Conservation (phyloP, 495 filamentous ascomycete genomes). For the Neurospora sp. region DNA sequence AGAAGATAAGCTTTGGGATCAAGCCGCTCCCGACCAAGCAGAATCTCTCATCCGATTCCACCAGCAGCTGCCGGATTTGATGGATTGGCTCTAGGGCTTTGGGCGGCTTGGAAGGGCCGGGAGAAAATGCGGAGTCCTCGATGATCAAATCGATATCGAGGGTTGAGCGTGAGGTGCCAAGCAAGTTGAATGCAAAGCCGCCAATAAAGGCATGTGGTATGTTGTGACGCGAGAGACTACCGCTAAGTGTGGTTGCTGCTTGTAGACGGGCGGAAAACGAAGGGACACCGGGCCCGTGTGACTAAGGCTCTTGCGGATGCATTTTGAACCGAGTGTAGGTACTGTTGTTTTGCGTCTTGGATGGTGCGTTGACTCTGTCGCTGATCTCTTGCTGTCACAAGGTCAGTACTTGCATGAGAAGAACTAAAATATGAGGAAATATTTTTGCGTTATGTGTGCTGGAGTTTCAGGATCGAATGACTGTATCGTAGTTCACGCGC, state of each 20-base stretch:
- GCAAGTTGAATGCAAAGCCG: neutral
- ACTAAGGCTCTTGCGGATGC: neutral
- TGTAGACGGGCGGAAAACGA: neutral
- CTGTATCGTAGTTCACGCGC: neutral
- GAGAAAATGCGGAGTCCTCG: neutral
- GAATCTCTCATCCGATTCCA: neutral
- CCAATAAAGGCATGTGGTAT: neutral
- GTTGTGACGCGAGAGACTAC: neutral
- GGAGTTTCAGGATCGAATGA: neutral
- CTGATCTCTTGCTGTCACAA: too few species aligned
- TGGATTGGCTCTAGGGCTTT: neutral
- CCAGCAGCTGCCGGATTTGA: neutral
- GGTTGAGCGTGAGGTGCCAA: neutral
- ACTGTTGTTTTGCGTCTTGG: neutral
- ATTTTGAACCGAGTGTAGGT: neutral
- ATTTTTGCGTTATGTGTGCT: neutral
- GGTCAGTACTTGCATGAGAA: neutral
- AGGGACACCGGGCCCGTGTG: neutral
- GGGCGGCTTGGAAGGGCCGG: neutral
- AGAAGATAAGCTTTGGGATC: neutral
- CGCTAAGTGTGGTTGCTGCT: neutral
- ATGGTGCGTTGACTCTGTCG: neutral
- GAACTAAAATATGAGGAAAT: neutral
- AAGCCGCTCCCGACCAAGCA: neutral
- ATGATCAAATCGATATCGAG: neutral